phyloP scores from a whole-genome alignment of 345 rosid genomes.

The Mangifera indica region DNA sequence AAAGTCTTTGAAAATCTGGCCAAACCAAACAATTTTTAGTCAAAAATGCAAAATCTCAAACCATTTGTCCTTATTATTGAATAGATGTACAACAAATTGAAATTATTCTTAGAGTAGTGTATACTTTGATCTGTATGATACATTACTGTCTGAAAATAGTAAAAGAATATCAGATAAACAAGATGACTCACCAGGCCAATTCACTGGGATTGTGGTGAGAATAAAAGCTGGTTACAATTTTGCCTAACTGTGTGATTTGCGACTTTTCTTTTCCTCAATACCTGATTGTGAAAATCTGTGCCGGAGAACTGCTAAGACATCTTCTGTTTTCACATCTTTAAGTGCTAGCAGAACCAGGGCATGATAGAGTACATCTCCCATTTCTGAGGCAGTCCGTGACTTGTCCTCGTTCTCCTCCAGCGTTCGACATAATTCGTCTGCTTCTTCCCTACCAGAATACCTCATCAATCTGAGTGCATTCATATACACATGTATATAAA shows the following conservation, averaged over 20 bases:
- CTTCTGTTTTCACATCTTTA: constrained; percentile 54
- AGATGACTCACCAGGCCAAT: not conserved
- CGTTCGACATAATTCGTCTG: constrained; percentile 74
- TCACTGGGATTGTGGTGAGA: not conserved
- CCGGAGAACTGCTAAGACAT: constrained; percentile 57
- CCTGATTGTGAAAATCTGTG: constrained; percentile 66
- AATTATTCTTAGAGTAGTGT: not conserved
- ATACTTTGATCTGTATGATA: not conserved
- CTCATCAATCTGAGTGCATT: not conserved
- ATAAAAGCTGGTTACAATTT: not conserved
- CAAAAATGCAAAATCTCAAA: not conserved
- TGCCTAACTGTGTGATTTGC: constrained; percentile 10
- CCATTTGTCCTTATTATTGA: not conserved
- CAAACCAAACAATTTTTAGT: no score
- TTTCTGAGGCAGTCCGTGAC: constrained; percentile 62
- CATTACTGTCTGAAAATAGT: not conserved
- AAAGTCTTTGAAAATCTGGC: no score
- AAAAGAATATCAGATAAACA: not conserved
- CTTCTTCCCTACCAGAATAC: constrained; percentile 61
- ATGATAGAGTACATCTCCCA: constrained; percentile 80
- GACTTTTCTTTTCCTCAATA: constrained; percentile 67
- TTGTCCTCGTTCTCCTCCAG: constrained; percentile 69
- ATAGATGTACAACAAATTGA: not conserved
- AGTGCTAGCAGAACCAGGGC: constrained; percentile 67
- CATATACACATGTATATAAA: not conserved